Evolutionary conservation across 1,284 basidiomycete species (phyloP), one percentile per base, ranked within the genome.

Genomic region (Ceratobasidium sp.): DNA sequence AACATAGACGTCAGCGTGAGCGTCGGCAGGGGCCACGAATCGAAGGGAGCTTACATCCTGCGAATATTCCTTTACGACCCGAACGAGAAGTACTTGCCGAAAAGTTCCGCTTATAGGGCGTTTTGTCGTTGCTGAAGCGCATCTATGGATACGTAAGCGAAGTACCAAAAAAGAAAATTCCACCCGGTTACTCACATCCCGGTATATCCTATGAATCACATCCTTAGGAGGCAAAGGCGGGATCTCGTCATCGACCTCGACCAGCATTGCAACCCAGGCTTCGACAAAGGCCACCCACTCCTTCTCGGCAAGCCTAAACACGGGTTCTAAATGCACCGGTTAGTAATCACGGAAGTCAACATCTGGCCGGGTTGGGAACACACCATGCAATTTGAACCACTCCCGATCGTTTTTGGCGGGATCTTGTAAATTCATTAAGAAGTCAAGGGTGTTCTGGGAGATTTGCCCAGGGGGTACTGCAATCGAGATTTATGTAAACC

Each of bases 61-160:
- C 90, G 79, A 93, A 94, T 22, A 88, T 88, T 0, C 93, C 92
- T 78, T 95, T 95, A 66, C 90, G 83, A 1, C 93, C 93, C 68
- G 90, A 90, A 71, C 93, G 83, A 8, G 93, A 93, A 79, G 93
- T 92, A 75, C 88, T 91, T 0, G 91, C 92, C 2, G 90, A 90
- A 51, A 97, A 88, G 4, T 86, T 86, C 3, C 83, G 88, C 83
- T 98, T 97, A 84, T 98, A 98, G 0, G 96, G 96, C 2, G 96
- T 96, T 83, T 95, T 95, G 80, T 96, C 92, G 76, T 95, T 94
- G 79, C 92, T 93, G 81, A 97, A 97, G n/a, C 95, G 88, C 16
- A 96, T 83, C 90, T 94, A 79, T n/a, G 68, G 41, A 59, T 41
- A 54, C 37, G 48, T 56, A 19, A 71, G 66, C 16, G 37, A 37